A percentile compares a stretch with the other conserved stretches of the same genome.
Conservation (phyloP, 306 rosid species). For the Casuarina cunninghamiana region DNA sequence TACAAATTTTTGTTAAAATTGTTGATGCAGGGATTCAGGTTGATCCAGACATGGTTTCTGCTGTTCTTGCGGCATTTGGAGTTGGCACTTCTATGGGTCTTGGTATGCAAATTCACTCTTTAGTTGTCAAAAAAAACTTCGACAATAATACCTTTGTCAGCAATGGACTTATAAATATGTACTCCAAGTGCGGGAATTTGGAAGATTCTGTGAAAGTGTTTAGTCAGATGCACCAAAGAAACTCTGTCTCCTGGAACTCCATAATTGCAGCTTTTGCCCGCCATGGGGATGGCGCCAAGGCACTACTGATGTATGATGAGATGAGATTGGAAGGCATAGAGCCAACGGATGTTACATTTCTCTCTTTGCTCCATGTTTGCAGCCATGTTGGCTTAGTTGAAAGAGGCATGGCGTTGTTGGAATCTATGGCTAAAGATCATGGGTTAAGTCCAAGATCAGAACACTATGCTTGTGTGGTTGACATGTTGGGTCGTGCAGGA, state of each 20-base stretch:
- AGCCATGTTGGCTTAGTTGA: constrained; percentile 78
- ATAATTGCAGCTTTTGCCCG: constrained; percentile 86
- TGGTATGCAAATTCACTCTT: constrained; percentile 74
- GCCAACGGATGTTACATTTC: constrained; percentile 74
- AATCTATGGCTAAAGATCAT: constrained; percentile 68
- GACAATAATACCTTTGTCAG: constrained; percentile 56
- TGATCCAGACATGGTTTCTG: constrained; percentile 71
- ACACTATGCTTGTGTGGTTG: constrained; percentile 80
- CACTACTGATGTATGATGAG: constrained; percentile 59
- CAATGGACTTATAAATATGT: constrained; percentile 93
- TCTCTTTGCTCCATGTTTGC: constrained; percentile 89
- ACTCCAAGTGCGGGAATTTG: constrained; percentile 83
- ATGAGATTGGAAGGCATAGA: constrained; percentile 55
- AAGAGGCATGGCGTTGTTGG: constrained; percentile 74
- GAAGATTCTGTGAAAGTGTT: constrained; percentile 58
- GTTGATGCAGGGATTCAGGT: constrained; percentile 59
- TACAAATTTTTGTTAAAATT: constrained; percentile 67
- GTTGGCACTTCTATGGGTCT: constrained; percentile 68
- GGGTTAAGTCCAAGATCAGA: constrained; percentile 63
- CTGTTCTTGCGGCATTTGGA: constrained; percentile 82
- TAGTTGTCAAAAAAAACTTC: constrained; percentile 60
- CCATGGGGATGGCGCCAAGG: constrained; percentile 70
- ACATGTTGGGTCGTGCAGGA: constrained; percentile 91
- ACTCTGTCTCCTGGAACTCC: constrained; percentile 82
- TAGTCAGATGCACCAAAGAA: constrained; percentile 51